Evolutionary conservation across 805 yeast genomes (phyloP), one percentile per base, ranked within the genome.

Genomic region (Wickerhamiella nectarea): DNA sequence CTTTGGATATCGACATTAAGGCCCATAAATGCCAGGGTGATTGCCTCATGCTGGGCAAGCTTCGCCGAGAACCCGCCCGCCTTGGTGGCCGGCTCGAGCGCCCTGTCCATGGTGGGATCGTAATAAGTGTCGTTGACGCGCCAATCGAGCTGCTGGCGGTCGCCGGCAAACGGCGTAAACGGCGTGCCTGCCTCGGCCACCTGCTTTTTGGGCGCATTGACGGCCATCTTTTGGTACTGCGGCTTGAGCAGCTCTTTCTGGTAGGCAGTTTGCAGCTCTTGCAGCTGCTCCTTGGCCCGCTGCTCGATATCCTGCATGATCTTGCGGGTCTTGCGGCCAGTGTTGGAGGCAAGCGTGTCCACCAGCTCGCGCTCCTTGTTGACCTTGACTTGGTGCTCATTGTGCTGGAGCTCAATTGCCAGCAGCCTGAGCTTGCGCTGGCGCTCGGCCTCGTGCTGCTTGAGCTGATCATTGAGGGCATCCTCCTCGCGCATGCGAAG

Each of bases 111-210:
- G 44, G 73, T 70, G 17, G 89, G 84, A 57, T 82, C 91, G 46
- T 67, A 69, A 57, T 80, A 80, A 17, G 60, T 57, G 12, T 63
- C 65, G 26, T 56, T 54, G 15, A 77, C 61, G 9, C 60, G 64
- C 61, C 75, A 86, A 43, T 68, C 67, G 19, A 66, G 61, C 6
- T 65, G 48, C 46, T 80, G 78, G 48, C 91, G 69, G 62, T 89
- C 97, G 36, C 96, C 96, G 56, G 79, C 77, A 63, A 89, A 89
- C 7, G 97, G 97, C 9, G 97, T 86, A 60, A 87, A 89, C 14
- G 97, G 97, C 5, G 70, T 65, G 6, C 53, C 48, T 15, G 41
- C 21, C 17, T 34, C 29, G 8, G 36, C 18, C 24, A 7, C 31
- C 19, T 34, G 33, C 29, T 22, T 21, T 33, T 21, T 50, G 22